Conservation (phyloP, 2,329 filamentous ascomycete species). For the Orbilia blumenaviensis region DNA sequence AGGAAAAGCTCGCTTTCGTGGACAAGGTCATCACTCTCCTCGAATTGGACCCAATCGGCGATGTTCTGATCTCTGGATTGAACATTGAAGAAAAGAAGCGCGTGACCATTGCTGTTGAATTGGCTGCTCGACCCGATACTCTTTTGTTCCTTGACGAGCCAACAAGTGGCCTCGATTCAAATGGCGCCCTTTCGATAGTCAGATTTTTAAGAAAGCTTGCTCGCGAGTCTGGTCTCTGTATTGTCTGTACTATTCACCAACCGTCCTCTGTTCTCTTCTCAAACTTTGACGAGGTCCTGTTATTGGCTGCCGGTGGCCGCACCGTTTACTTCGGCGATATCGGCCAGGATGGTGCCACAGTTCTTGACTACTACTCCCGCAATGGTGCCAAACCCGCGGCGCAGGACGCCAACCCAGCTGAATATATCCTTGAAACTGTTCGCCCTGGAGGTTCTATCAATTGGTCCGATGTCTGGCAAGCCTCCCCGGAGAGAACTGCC, state of each 20-base stretch:
- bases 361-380: slow-evolving; percentile 72
- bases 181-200: slow-evolving; percentile 74
- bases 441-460: slow-evolving; percentile 62
- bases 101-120: slow-evolving; percentile 76
- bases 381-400: slow-evolving; percentile 55
- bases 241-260: slow-evolving; percentile 79
- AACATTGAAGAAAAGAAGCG: slow-evolving; percentile 77
- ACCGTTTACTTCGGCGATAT: slow-evolving; percentile 79
- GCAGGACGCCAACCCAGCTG: slow-evolving; percentile 62
- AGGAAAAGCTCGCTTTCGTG: slow-evolving; percentile 74
- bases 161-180: slow-evolving; percentile 74
- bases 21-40: slow-evolving; percentile 73
- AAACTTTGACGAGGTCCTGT: slow-evolving; percentile 77
- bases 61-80: slow-evolving; percentile 71
- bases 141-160: slow-evolving; percentile 78
- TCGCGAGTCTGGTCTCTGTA: slow-evolving; percentile 71
- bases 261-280: slow-evolving; percentile 75
- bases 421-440: slow-evolving; percentile 65
- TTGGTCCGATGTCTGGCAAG: slow-evolving; percentile 79
- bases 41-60: slow-evolving; percentile 72
- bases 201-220: slow-evolving; percentile 75
- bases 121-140: slow-evolving; percentile 74
- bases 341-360: slow-evolving; percentile 71
- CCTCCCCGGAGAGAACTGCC: slow-evolving; percentile 69
- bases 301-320: slow-evolving; percentile 74